Conservation (phyloP, 192 early-diverging fungal species). For the Backusella tarrabulga region DNA sequence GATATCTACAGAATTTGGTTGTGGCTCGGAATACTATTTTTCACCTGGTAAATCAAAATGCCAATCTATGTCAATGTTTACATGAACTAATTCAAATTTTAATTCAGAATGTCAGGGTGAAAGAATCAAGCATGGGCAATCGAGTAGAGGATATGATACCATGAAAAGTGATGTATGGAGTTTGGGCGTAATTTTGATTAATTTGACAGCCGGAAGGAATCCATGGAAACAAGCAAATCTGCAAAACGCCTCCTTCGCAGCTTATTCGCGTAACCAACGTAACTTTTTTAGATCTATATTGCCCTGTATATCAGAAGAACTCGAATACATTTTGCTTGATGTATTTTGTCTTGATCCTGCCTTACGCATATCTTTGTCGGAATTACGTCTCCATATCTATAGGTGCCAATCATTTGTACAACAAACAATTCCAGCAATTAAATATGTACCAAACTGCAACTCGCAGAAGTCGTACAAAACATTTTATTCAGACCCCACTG, state of each 20-base stretch:
- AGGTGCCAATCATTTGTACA: slow-evolving; percentile 16
- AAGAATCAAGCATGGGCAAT: slow-evolving; percentile 33
- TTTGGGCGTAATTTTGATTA: slow-evolving; percentile 91
- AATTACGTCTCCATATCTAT: slow-evolving; percentile 30
- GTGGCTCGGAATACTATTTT: slow-evolving; percentile 55
- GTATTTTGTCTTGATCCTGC: slow-evolving; percentile 48
- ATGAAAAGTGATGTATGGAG: slow-evolving; percentile 85
- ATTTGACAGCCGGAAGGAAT: slow-evolving; percentile 73
- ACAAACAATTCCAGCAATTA: slow-evolving; percentile 8
- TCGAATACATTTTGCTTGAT: slow-evolving; percentile 52
- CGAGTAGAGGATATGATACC: slow-evolving; percentile 49
- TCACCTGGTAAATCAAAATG: slow-evolving; percentile 47
- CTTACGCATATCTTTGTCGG: slow-evolving; percentile 41
- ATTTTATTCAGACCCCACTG: background rate
- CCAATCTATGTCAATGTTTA: background rate
- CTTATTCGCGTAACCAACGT: slow-evolving; percentile 47
- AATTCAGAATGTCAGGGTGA: slow-evolving; percentile 57
- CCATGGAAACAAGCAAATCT: slow-evolving; percentile 74
- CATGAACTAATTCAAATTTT: background rate
- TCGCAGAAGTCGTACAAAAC: slow-evolving; percentile 2
- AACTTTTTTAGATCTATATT: slow-evolving; percentile 66
- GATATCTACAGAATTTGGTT: slow-evolving; percentile 72
- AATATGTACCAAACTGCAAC: slow-evolving; percentile 2
- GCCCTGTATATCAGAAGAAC: slow-evolving; percentile 50
- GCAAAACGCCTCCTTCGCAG: slow-evolving; percentile 55